Base-by-base conservation (phyloP, 78 protist genomes). In the Guillardia theta region DNA sequence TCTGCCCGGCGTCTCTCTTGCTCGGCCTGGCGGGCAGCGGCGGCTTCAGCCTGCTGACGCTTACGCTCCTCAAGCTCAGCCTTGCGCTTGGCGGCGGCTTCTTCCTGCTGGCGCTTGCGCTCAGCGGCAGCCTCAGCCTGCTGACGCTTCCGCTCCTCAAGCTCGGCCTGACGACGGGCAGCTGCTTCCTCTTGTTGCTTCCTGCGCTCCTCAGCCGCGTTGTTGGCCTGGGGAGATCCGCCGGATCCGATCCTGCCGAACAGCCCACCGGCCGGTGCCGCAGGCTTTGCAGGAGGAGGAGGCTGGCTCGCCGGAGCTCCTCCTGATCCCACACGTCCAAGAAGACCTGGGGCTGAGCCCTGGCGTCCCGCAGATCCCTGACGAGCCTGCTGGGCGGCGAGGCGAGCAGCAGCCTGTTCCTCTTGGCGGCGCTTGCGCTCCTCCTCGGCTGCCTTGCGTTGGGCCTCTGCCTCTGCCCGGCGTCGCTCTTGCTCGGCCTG, bases 11-110 rank as follows among this genome's bases (percentile, higher is more conserved):
- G n/a, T 24, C 36, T 70, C 83, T 70, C 83, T 43, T 70, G 83
- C 83, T 70, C 83, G 36, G 83, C 83, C 83, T 70, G n/a, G 41
- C 83, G 83, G 45, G 83, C 83, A 1, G 83, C 83, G 4, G 36
- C 10, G n/a, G 83, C 83, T 43, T 70, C 45, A 1, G 33, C 83
- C 41, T 70, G 83, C 83, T 70, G 45, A 22, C 83, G 9, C 83
- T 70, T 70, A 36, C 36, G n/a, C 83, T 70, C 45, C 22, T 70
- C 83, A 3, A 24, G 36, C 83, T 24, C 83, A 0, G 83, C 83
- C 36, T 24, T 12, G 4, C 83, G 83, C 83, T 70, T 22, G 21
- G 83, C 83, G 21, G 41, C 45, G 22, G 22, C 21, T 43, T 70
- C 41, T 3, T 70, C 83, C 22, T 70, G 83, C 83, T 70, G 15